A percentile compares a stretch with the other conserved stretches of the same genome.
Conservation (phyloP, 495 filamentous ascomycete species). For the Annulohypoxylon bovei region DNA sequence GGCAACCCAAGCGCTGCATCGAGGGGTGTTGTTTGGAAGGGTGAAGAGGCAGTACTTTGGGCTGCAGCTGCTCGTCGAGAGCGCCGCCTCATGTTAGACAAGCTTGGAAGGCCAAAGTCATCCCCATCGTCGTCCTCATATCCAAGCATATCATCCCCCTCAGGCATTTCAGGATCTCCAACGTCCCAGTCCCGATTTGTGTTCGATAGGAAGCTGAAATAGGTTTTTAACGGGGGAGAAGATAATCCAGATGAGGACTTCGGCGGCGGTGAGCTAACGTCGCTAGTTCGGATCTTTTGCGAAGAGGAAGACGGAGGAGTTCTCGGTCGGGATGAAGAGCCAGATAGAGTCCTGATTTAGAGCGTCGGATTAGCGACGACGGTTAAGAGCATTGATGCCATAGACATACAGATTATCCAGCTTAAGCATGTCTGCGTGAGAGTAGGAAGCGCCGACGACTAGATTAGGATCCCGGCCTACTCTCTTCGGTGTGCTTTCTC, state of each 20-base stretch:
- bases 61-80: constrained; percentile 61
- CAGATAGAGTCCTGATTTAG: constrained; percentile 53
- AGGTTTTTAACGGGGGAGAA: constrained; percentile 73
- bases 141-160: constrained; percentile 74
- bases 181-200: constrained; percentile 80
- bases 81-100: constrained; percentile 85
- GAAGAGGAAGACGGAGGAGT: constrained; percentile 59
- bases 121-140: constrained; percentile 89
- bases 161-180: constrained; percentile 58
- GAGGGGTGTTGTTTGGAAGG: constrained; percentile 40
- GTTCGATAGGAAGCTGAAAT: constrained; percentile 77
- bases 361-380: constrained; percentile 36
- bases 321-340: constrained; percentile 58
- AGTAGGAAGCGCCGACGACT: constrained; percentile 96
- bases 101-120: constrained; percentile 91
- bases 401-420: constrained; percentile 73
- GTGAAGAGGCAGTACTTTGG: constrained; percentile 43
- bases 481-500: constrained; percentile 60
- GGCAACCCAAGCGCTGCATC: constrained; percentile 50
- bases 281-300: constrained; percentile 48
- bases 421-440: constrained; percentile 92
- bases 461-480: constrained; percentile 73
- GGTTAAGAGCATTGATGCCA: constrained; percentile 10
- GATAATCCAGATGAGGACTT: constrained; percentile 62
- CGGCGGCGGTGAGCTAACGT: constrained; percentile 65